Conservation (phyloP, 2,329 filamentous ascomycete genomes). For the Stemphylium lycopersici region DNA sequence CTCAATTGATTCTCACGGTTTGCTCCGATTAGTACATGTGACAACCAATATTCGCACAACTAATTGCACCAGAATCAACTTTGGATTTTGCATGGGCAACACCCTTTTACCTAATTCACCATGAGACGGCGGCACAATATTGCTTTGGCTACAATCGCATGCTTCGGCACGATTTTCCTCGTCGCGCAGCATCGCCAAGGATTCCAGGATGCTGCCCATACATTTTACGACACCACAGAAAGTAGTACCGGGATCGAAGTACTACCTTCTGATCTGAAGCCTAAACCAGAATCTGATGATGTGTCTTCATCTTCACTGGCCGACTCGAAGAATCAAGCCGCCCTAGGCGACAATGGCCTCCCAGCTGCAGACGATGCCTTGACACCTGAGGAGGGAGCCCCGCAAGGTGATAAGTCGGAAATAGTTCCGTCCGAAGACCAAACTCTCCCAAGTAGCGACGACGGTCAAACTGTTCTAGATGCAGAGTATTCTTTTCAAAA, state of each 20-base stretch:
- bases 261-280: conserved; percentile 2
- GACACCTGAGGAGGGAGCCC: not conserved
- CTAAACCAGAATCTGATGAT: not conserved
- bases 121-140: conserved; percentile 18
- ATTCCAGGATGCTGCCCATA: not conserved
- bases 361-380: not conserved
- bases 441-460: not conserved
- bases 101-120: not conserved
- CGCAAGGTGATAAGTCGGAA: not conserved
- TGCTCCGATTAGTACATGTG: conserved; percentile 1
- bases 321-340: not conserved
- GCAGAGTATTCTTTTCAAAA: conserved; percentile 34
- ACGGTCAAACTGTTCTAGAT: conserved; percentile 1
- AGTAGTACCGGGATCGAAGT: conserved; percentile 7
- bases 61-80: not conserved
- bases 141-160: conserved; percentile 10
- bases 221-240: not conserved
- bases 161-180: conserved; percentile 8
- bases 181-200: conserved; percentile 2
- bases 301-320: not conserved
- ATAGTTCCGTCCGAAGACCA: not conserved
- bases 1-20: not conserved
- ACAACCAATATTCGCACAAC: not conserved
- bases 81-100: not conserved
- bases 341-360: not conserved